These are phyloP conservation scores for Diplodia seriata DNA, from an alignment of 2,329 filamentous ascomycete species.

Conservation along the genomic window DNA sequence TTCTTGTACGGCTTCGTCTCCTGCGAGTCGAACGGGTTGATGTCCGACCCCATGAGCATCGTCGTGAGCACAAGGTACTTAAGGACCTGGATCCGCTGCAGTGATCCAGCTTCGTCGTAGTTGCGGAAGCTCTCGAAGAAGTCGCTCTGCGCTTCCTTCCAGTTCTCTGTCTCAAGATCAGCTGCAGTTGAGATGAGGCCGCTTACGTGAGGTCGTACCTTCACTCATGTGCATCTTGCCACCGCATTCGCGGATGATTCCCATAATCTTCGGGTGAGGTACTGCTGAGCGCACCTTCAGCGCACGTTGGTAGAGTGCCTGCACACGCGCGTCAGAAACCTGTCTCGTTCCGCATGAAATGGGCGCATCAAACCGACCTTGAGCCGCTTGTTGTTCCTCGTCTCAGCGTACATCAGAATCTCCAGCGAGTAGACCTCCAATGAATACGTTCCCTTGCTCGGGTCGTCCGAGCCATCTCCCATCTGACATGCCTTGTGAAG, in stretches of 20 bases:
- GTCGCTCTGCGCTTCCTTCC: constrained; percentile 95
- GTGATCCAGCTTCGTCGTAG: constrained; percentile 95
- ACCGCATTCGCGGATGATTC: constrained; percentile 96
- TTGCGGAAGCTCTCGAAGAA: constrained; percentile 99
- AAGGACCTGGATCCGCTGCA: constrained; percentile 95
- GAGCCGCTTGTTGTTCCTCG: constrained; percentile 94
- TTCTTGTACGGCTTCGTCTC: constrained; percentile 98
- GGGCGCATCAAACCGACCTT: constrained; percentile 62
- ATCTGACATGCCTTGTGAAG: constrained; percentile 88
- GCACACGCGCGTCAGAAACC: constrained; percentile 31
- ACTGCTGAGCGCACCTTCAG: constrained; percentile 95
- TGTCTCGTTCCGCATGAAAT: constrained; percentile 6
- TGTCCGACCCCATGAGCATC: constrained; percentile 98
- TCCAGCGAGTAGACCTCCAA: constrained; percentile 96
- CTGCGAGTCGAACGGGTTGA: constrained; percentile 98
- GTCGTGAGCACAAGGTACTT: constrained; percentile 96
- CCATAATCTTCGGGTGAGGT: constrained; percentile 98
- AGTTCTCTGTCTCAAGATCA: constrained; percentile 71
- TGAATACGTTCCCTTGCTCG: constrained; percentile 94
- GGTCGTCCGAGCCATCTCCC: constrained; percentile 86
- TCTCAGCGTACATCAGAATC: constrained; percentile 98
- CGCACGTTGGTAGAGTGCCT: constrained; percentile 85
- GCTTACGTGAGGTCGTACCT: constrained; percentile 48
- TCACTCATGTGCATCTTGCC: constrained; percentile 99
- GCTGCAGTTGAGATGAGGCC: constrained; percentile 38